phyloP scores from a whole-genome alignment of 257 asterid species.

The Scutellaria baicalensis region DNA sequence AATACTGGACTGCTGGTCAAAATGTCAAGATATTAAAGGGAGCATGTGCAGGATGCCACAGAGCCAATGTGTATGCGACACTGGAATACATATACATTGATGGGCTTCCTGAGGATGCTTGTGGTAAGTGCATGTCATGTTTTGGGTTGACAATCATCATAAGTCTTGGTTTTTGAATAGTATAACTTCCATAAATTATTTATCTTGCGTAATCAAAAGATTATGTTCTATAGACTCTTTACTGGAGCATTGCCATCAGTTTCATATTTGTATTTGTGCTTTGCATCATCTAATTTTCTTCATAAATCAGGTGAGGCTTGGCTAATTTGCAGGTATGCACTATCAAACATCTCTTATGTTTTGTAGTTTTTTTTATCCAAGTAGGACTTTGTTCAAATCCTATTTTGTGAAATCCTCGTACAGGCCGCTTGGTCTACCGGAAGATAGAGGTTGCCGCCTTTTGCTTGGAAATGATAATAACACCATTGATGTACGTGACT shows the following conservation, averaged over 20 bases:
- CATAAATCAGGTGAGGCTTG: conserved; percentile 50
- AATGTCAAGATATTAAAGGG: conserved; percentile 60
- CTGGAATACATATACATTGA: conserved; percentile 59
- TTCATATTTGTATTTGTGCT: neutral
- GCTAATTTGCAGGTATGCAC: conserved; percentile 63
- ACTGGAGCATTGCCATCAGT: neutral
- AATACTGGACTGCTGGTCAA: conserved; percentile 57
- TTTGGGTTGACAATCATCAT: neutral
- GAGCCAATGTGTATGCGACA: conserved; percentile 41
- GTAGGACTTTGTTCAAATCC: neutral
- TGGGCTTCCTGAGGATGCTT: conserved; percentile 55
- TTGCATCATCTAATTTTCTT: conserved; percentile 13
- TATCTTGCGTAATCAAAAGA: neutral
- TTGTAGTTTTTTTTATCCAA: neutral
- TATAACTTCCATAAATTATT: neutral
- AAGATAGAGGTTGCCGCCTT: conserved; percentile 40
- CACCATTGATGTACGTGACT: conserved; percentile 30
- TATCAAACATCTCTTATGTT: neutral
- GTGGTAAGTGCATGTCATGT: conserved; percentile 37
- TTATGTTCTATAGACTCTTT: neutral
- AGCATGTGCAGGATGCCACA: conserved; percentile 54
- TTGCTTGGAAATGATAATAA: conserved; percentile 11
- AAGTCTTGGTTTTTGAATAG: neutral
- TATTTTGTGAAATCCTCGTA: neutral
- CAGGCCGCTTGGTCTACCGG: conserved; percentile 56